A percentile compares a stretch with the other conserved stretches of the same genome.
These are phyloP conservation scores for Jimgerdemannia flammicorona DNA, from an alignment of 192 early-diverging fungal genomes.

Conservation along the genomic window DNA sequence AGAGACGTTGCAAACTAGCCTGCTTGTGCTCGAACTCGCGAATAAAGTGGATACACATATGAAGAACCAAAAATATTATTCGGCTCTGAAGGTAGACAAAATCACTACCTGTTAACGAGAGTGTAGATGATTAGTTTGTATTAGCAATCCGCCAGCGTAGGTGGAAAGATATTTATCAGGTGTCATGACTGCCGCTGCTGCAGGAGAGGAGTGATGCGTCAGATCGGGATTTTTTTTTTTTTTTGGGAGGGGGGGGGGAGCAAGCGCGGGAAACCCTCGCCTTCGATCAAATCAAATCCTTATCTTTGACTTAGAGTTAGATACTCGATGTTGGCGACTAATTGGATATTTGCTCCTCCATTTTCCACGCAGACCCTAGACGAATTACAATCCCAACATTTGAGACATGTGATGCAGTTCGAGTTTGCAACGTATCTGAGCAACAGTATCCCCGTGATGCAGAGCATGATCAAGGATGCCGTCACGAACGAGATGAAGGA, in stretches of 20 bases:
- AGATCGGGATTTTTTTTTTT: too few species aligned
- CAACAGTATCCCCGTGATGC: conserved; percentile 85
- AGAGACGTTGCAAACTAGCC: conserved; percentile 75
- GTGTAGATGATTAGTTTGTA: conserved; percentile 4
- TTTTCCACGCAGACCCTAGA: conserved; percentile 69
- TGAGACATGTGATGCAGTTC: conserved; percentile 74
- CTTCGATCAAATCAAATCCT: too few species aligned
- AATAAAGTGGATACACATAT: conserved; percentile 81
- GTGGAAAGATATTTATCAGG: too few species aligned
- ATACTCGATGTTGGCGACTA: too few species aligned
- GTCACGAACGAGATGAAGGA: conserved; percentile 86
- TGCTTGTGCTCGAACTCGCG: conserved; percentile 84
- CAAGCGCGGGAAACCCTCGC: too few species aligned
- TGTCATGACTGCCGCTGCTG: not conserved
- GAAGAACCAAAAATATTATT: conserved; percentile 82
- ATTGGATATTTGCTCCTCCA: too few species aligned
- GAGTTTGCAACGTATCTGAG: conserved; percentile 81
- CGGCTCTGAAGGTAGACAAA: conserved; percentile 71
- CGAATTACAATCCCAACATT: conserved; percentile 69
- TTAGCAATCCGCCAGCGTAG: not conserved
- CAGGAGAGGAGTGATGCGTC: not conserved
- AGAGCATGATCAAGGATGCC: conserved; percentile 79
- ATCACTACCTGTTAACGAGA: not conserved
- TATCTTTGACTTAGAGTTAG: too few species aligned
- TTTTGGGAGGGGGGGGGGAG: too few species aligned